A percentile compares a stretch with the other conserved stretches of the same genome.
phyloP scores from a whole-genome alignment of 139 green algal genomes.

The Chlorella sorokiniana region DNA sequence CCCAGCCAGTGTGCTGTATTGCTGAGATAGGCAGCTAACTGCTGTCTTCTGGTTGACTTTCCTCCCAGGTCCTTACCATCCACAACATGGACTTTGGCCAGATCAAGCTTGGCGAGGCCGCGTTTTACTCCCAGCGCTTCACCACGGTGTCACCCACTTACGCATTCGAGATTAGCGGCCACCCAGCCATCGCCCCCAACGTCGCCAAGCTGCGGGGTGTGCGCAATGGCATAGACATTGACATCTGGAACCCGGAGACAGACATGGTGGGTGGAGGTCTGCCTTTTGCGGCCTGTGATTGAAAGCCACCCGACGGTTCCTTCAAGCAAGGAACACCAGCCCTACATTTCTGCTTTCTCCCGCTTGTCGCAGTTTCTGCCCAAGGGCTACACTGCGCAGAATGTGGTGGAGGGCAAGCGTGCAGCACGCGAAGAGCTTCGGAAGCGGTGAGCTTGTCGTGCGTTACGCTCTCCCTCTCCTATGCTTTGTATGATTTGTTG shows the following conservation, averaged over 20 bases:
- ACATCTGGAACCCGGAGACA: slow-evolving; percentile 94
- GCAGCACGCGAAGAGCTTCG: slow-evolving; percentile 70
- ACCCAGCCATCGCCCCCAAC: slow-evolving; percentile 66
- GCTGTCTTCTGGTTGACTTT: not conserved
- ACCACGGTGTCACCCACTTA: slow-evolving; percentile 96
- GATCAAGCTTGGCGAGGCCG: slow-evolving; percentile 79
- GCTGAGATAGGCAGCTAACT: too few relatives aligned
- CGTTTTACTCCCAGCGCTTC: slow-evolving; percentile 80
- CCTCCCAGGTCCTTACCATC: slow-evolving; percentile 80
- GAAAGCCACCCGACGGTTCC: too few relatives aligned
- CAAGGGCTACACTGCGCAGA: slow-evolving; percentile 49
- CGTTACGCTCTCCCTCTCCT: not conserved
- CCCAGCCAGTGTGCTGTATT: too few relatives aligned
- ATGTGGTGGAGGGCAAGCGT: slow-evolving; percentile 64
- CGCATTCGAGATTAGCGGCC: slow-evolving; percentile 68
- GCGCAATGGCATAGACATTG: slow-evolving; percentile 84
- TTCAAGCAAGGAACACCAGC: too few relatives aligned
- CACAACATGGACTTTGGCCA: slow-evolving; percentile 91
- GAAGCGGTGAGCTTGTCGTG: slow-evolving; percentile 41
- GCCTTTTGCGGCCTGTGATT: not conserved
- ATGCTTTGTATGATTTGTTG: too few relatives aligned
- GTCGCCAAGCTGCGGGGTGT: slow-evolving; percentile 83
- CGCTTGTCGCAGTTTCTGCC: slow-evolving; percentile 71
- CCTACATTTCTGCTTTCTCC: not conserved
- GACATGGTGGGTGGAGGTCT: slow-evolving; percentile 53